A percentile compares a stretch with the other conserved stretches of the same genome.
Conservation (phyloP, 2,329 filamentous ascomycete genomes). For the Lachnellula subtilissima region DNA sequence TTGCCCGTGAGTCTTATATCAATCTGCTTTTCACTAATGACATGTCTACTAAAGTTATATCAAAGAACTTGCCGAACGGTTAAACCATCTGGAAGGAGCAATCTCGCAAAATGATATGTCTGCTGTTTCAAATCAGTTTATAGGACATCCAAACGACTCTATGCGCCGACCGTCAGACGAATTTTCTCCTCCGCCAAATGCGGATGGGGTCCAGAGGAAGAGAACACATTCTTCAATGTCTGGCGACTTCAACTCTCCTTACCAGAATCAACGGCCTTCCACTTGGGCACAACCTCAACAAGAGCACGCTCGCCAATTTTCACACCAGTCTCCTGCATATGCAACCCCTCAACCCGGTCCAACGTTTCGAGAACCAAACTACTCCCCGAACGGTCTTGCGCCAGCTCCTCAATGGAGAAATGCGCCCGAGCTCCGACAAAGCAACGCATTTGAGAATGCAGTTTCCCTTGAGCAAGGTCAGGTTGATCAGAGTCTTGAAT, state of each 20-base stretch:
- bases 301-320: slow-evolving; percentile 21
- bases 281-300: slow-evolving; percentile 5
- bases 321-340: slow-evolving; percentile 12
- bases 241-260: slow-evolving; percentile 39
- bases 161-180: slow-evolving; percentile 43
- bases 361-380: slow-evolving; percentile 25
- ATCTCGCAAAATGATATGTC: slow-evolving; percentile 52
- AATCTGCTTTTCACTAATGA: slow-evolving; percentile 14
- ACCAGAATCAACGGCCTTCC: slow-evolving; percentile 31
- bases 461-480: slow-evolving; percentile 22
- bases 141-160: slow-evolving; percentile 34
- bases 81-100: slow-evolving; percentile 77
- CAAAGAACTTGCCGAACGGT: slow-evolving; percentile 81
- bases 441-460: slow-evolving; percentile 25
- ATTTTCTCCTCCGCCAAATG: slow-evolving; percentile 47
- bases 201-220: slow-evolving; percentile 38
- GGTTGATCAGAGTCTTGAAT: slow-evolving; percentile 34
- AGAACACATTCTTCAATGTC: slow-evolving; percentile 45
- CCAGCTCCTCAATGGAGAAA: slow-evolving; percentile 29
- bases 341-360: slow-evolving; percentile 13
- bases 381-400: slow-evolving; percentile 30
- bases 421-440: slow-evolving; percentile 26
- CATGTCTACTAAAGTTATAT: slow-evolving; percentile 59
- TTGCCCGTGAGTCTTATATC: neutral
- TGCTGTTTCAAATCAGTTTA: slow-evolving; percentile 29